These are phyloP conservation scores for Trichophyton simii DNA, from an alignment of 2,329 filamentous ascomycete genomes.

Conservation along the genomic window DNA sequence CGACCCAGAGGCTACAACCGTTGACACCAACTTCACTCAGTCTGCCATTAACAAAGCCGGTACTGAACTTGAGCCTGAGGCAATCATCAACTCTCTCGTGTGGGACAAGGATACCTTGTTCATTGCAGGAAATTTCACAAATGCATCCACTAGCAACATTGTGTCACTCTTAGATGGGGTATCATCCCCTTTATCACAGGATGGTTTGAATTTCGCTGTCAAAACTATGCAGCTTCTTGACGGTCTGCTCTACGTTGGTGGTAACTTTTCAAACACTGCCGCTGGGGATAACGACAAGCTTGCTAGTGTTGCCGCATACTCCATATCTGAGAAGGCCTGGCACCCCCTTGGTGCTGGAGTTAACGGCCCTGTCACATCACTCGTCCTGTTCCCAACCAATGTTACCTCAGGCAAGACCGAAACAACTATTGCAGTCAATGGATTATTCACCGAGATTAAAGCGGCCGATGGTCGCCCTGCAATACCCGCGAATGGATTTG, in stretches of 20 bases:
- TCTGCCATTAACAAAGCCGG: conserved; percentile 70
- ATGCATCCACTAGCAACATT: conserved; percentile 57
- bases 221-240: conserved; percentile 55
- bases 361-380: conserved; percentile 59
- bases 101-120: conserved; percentile 54
- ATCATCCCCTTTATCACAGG: conserved; percentile 49
- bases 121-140: conserved; percentile 74
- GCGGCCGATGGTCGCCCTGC: conserved; percentile 42
- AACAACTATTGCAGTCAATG: conserved; percentile 65
- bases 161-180: conserved; percentile 57
- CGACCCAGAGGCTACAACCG: conserved; percentile 49
- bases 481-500: conserved; percentile 59
- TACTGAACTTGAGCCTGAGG: conserved; percentile 52
- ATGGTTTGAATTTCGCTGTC: conserved; percentile 73
- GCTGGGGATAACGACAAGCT: conserved; percentile 51
- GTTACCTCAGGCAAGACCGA: conserved; percentile 56
- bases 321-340: conserved; percentile 58
- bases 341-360: conserved; percentile 70
- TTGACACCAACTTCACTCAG: conserved; percentile 52
- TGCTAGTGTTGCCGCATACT: conserved; percentile 64
- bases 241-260: conserved; percentile 64
- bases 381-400: conserved; percentile 71
- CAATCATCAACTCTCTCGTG: conserved; percentile 57
- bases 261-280: conserved; percentile 65
- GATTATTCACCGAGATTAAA: conserved; percentile 62